Base-by-base conservation (phyloP, 2,329 filamentous ascomycete genomes). In the Colletotrichum tropicale region DNA sequence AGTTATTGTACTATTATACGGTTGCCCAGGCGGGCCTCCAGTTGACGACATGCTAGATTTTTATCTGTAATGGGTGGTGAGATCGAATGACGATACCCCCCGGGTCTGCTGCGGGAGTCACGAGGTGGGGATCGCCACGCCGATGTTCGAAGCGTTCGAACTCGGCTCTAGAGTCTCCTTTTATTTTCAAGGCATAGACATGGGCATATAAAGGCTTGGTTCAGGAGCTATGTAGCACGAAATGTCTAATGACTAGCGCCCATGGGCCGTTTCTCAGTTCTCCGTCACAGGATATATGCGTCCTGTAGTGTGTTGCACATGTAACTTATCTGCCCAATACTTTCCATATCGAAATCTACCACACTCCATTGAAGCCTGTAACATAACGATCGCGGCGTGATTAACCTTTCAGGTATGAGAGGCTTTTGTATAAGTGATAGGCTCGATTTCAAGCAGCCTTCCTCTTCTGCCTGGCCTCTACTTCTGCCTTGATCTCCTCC, bases 401-500 rank as follows among this genome's bases (percentile, higher is more conserved):
- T 61, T 21, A 24, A 32, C 18, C 10, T 30, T 30, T 21, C 6
- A 9, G 24, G n/a, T 28, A 58, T 28, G 55, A 58, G 24, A 13
- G n/a, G 43, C 43, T 21, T 52, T 52, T 61, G 12, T 15, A 21
- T 12, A 21, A 3, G 28, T 8, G 58, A n/a, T 32, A 30, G 26
- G 30, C 30, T 13, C 7, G 26, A 61, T 32, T n/a, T 75, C 32
- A 76, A 18, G 30, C 24, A 70, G 66, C 66, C 66, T 78, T 79
- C 68, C 61, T 75, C 72, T 60, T 75, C 48, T 76, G 75, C 61
- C 75, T 77, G 24, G 73, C 89, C 81, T 94, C 93, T 38, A 98
- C 90, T 84, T 98, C 95, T 7, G 87, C 88, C 80, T 88, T 91
- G 68, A 98, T 89, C 86, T 98, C 95, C 48, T 90, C 88, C 12